Base-by-base conservation (phyloP, 768 basidiomycete genomes). In the Holtermanniella nyarrowii region DNA sequence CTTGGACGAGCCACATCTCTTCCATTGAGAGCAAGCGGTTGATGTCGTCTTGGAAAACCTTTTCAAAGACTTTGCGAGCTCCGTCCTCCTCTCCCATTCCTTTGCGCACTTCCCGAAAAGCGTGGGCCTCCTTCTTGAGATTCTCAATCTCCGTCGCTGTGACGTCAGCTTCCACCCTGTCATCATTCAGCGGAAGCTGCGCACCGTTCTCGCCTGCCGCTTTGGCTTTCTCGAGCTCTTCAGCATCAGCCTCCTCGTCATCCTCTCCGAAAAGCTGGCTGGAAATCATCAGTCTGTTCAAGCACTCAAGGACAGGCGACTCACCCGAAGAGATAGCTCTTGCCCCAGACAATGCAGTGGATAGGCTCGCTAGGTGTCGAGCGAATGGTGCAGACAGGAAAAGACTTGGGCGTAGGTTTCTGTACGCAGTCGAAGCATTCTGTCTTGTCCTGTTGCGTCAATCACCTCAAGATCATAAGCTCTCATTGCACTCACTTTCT, bases 301-400 rank as follows among this genome's bases (percentile, higher is more conserved):
- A 55, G 55, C 16, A 39, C 10, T 5, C 39, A 2, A 37, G 46
- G 16, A n/a, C 12, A 23, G 11, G 24, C 12, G 12, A 73, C 85
- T 66, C 60, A 88, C 91, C 85, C 83, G 62, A 96, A 79, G 12
- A 99, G 81, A 74, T 97, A 97, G 52, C 82, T 90, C 71, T 97
- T 99, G 25, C 88, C 89, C 95, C 95, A 99, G 2, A 96, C 91
- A 45, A 99, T 96, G 65, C 93, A 99, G 63, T 99, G 95, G 46
- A 97, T 95, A 0, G 95, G 89, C 58, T 93, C 91, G 52, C 85
- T 88, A 0, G 95, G 95, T 0, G 95, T 97, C 2, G 88, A 88
- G 37, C 93, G 83, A 59, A 99, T 97, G 0, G 95, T 97, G 70
- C 95, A 99, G 10, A 97, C 91, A 0, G 95, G 91, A 66, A 88